Base-by-base conservation (phyloP, 768 basidiomycete species). In the Symmetrospora coprosmae region DNA sequence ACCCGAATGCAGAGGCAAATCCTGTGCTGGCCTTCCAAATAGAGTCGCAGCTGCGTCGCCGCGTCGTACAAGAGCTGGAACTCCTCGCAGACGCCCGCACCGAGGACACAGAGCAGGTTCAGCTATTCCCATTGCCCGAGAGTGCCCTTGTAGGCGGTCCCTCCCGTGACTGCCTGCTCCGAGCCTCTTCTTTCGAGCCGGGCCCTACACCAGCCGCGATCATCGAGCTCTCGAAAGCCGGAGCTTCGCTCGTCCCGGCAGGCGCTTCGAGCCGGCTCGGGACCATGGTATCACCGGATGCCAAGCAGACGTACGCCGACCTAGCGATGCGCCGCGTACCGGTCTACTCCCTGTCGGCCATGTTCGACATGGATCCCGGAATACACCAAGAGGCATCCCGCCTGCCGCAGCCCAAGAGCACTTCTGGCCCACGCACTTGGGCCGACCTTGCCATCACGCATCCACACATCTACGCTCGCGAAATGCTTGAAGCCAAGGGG, bases 41-140 rank as follows among this genome's bases (percentile, higher is more conserved):
- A 2, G 40, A 58, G 25, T 34, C 31, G 23, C 40, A 25, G 6
- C 43, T 58, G 14, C 19, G 55, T n/a, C 3, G 31, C n/a, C 23
- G 55, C 17, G 35, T 58, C n/a, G 21, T 58, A 3, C 55, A 58
- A 37, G 55, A 58, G 23, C 43, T 58, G 6, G 11, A 27, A 43
- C 8, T 45, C 7, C 30, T 58, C 13, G 55, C 23, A 58, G 31
- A 25, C 21, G 27, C 17, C 9, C 13, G 38, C 38, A 39, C 31
- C 49, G 21, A 33, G 33, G 28, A 11, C 27, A 9, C 49, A 7
- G 23, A 6, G 11, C 9, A 49, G 8, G 27, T 35, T 13, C 5
- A 4, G 16, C 27, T 4, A 23, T 28, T 31, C 14, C 27, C 8
- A 13, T 31, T 25, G 45, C n/a, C 45, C n/a, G 45, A 47, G 19